Percentiles rank a stretch among this genome's conserved stretches.
Evolutionary conservation across 495 filamentous ascomycete genomes (phyloP).

Genomic region (Penicillium flavigenum): DNA sequence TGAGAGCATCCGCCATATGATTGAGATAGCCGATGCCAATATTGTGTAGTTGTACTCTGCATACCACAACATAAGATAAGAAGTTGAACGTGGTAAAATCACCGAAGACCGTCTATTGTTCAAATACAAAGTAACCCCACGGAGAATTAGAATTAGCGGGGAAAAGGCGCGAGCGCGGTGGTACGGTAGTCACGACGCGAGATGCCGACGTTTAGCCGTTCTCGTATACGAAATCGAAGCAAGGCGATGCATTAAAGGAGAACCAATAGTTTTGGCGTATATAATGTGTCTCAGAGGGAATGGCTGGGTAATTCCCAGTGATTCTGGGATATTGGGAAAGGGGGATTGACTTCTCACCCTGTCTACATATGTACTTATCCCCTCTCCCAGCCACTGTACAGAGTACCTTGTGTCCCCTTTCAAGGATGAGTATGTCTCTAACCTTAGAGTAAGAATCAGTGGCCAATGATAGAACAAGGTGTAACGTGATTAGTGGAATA

Average conservation of each 20-base stretch:
- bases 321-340: not conserved
- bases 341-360: constrained; percentile 5
- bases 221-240: not conserved
- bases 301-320: not conserved
- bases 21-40: too few species aligned
- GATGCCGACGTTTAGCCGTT: constrained; percentile 22
- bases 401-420: constrained; percentile 1
- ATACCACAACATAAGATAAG: not conserved
- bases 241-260: constrained; percentile 2
- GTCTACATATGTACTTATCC: not conserved
- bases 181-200: constrained; percentile 4
- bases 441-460: not conserved
- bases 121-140: not conserved
- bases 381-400: constrained; percentile 4
- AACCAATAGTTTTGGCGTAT: not conserved
- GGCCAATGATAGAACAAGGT: not conserved
- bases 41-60: too few species aligned
- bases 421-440: constrained; percentile 1
- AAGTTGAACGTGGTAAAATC: not conserved
- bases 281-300: not conserved
- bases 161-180: constrained; percentile 9
- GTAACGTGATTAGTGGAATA: constrained; percentile 4
- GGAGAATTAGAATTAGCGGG: constrained; percentile 20
- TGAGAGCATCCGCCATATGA: not conserved
- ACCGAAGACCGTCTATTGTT: not conserved